Base-by-base conservation (phyloP, 768 basidiomycete species). In the Tulasnella sp. region DNA sequence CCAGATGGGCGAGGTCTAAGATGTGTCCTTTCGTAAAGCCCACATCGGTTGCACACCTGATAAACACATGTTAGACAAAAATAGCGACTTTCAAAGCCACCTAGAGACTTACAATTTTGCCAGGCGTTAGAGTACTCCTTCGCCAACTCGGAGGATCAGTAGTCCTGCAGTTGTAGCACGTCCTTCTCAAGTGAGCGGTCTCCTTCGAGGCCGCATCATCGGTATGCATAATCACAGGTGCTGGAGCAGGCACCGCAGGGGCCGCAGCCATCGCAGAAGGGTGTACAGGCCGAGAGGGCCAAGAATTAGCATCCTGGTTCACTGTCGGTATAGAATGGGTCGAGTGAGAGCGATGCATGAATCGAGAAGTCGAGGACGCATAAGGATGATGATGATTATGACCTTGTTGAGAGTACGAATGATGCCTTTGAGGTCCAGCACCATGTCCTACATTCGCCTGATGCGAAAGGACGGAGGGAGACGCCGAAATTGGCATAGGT, bases 11-110 rank as follows among this genome's bases (percentile, higher is more conserved):
- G 74, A 4, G 86, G 77, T 22, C 87, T 76, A 51, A 89, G 65
- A 58, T 90, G 87, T 15, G 87, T 90, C 61, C 87, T 82, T 65
- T 90, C 87, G 61, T 90, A 90, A 31, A 90, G 73, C 5, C 87
- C 87, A 57, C 87, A 90, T 70, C 90, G 90, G 73, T 90, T 90
- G 74, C 87, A 90, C 40, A 90, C 58, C 58, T 59, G 45, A 12
- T 9, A 32, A 25, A 20, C 16, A 47, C n/a, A 44, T 22, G 28
- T 6, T 37, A 56, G 19, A 6, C 6, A 24, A 45, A 22, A 20
- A 27, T 16, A 16, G 16, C 16, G 12, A 35, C 12, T 16, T 12
- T 35, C 34, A 35, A 35, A 16, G 34, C 12, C 16, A 25, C 34
- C 39, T 24, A 42, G 48, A 15, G 31, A 58, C 74, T 53, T 56